Percentiles rank a stretch among this genome's conserved stretches.
These are phyloP conservation scores for Tricholoma matsutake DNA, from an alignment of 768 basidiomycete genomes.

Conservation along the genomic window DNA sequence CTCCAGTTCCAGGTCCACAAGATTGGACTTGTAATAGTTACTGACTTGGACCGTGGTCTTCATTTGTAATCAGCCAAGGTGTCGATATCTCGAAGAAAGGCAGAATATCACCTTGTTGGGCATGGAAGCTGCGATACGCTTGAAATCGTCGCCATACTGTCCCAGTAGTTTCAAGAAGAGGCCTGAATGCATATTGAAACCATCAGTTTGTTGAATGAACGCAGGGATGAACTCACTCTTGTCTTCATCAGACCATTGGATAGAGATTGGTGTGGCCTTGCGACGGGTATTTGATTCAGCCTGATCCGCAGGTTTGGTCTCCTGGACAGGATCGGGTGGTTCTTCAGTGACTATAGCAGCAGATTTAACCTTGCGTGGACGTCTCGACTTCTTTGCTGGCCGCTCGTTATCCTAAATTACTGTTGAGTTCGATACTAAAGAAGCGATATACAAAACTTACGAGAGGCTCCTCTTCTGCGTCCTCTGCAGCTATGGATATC, in stretches of 20 bases:
- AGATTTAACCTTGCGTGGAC: slow-evolving; percentile 41
- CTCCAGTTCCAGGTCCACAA: slow-evolving; percentile 38
- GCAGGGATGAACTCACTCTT: slow-evolving; percentile 41
- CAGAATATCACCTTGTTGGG: slow-evolving; percentile 49
- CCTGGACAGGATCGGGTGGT: slow-evolving; percentile 24
- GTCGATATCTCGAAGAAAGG: neutral
- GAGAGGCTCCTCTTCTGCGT: slow-evolving; percentile 20
- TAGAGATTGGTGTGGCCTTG: slow-evolving; percentile 19
- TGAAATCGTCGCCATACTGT: slow-evolving; percentile 65
- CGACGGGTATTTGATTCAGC: slow-evolving; percentile 25
- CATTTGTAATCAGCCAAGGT: slow-evolving; percentile 1
- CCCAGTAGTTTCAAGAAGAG: slow-evolving; percentile 53
- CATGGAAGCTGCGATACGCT: slow-evolving; percentile 66
- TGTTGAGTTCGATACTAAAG: neutral
- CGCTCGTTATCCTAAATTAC: slow-evolving; percentile 31
- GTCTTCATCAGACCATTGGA: slow-evolving; percentile 66
- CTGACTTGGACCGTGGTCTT: slow-evolving; percentile 57
- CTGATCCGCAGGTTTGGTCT: slow-evolving; percentile 24
- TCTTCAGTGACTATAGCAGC: slow-evolving; percentile 39
- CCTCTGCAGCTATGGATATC: slow-evolving; percentile 15
- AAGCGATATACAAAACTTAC: slow-evolving; percentile 11
- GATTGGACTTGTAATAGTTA: slow-evolving; percentile 47
- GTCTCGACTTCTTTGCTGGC: slow-evolving; percentile 38
- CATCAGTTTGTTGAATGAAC: neutral
- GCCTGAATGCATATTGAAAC: slow-evolving; percentile 27